Evolutionary conservation across 2,329 filamentous ascomycete genomes (phyloP).

Genomic region (Phaeoacremonium minimum): DNA sequence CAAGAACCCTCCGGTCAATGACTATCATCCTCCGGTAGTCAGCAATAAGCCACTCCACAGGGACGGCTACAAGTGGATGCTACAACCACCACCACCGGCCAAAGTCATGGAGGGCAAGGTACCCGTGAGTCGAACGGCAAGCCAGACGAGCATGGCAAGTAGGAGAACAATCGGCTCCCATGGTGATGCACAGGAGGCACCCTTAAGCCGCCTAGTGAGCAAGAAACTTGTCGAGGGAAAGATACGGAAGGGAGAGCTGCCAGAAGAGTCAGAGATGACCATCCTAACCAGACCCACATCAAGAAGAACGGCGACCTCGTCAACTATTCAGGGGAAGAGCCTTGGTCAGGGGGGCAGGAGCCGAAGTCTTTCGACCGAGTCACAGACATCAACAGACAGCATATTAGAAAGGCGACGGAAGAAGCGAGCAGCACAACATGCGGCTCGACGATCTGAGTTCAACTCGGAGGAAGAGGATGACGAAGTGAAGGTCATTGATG

Average conservation of each 20-base stretch:
- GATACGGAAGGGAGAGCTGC: constrained; percentile 35
- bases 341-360: constrained; percentile 9
- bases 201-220: constrained; percentile 36
- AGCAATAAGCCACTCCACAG: constrained; percentile 66
- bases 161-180: constrained; percentile 31
- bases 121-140: constrained; percentile 59
- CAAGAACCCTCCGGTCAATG: constrained; percentile 72
- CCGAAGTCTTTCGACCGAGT: constrained; percentile 18
- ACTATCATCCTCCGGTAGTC: constrained; percentile 80
- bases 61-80: constrained; percentile 82
- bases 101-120: constrained; percentile 89
- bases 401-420: constrained; percentile 9
- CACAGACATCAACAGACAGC: constrained; percentile 17
- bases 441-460: constrained; percentile 3
- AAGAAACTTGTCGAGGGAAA: constrained; percentile 43
- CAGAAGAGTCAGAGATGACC: constrained; percentile 16
- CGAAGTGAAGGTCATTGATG: constrained; percentile 16
- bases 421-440: constrained; percentile 6
- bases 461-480: constrained; percentile 21
- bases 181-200: constrained; percentile 28
- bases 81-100: constrained; percentile 84
- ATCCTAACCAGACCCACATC: constrained; percentile 14
- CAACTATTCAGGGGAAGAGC: constrained; percentile 9
- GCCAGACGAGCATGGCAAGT: constrained; percentile 48
- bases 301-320: constrained; percentile 13